Conservation (phyloP, 148 eudicot genomes). For the Mesembryanthemum crystallinum region DNA sequence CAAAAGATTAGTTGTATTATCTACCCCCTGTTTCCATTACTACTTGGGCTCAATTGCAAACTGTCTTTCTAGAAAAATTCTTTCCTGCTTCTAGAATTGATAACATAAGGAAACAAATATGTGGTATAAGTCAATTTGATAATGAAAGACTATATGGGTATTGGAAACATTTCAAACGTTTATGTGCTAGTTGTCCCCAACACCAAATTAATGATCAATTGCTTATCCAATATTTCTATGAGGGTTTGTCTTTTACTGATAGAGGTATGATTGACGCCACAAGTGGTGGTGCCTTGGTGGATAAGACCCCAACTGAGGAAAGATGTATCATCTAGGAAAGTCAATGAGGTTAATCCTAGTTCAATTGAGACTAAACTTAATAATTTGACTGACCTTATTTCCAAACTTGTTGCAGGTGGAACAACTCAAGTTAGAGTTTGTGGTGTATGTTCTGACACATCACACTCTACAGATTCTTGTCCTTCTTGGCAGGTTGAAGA, state of each 20-base stretch:
- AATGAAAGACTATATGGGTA: too few species aligned
- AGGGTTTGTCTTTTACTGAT: not conserved
- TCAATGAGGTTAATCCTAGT: not conserved
- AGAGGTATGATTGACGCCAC: slow-evolving; percentile 4
- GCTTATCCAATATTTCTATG: slow-evolving; percentile 3
- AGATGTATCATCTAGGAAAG: not conserved
- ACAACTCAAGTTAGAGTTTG: not conserved
- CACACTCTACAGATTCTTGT: not conserved
- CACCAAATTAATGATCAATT: slow-evolving; percentile 14
- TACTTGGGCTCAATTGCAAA: too few species aligned
- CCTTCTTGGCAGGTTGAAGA: not conserved
- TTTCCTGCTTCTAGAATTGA: too few species aligned
- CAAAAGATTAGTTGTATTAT: too few species aligned
- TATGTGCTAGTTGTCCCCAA: slow-evolving; percentile 23
- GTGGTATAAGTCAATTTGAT: too few species aligned
- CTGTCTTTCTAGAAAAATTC: too few species aligned
- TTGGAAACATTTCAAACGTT: not conserved
- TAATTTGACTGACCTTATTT: not conserved
- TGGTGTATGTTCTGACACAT: not conserved
- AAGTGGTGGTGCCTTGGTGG: slow-evolving; percentile 22
- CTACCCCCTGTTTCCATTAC: too few species aligned
- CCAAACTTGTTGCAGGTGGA: not conserved
- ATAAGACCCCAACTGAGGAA: slow-evolving; percentile 13
- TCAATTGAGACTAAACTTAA: not conserved
- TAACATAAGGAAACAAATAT: too few species aligned